phyloP scores from a whole-genome alignment of 2,329 filamentous ascomycete species.

The Trichoderma sp. region DNA sequence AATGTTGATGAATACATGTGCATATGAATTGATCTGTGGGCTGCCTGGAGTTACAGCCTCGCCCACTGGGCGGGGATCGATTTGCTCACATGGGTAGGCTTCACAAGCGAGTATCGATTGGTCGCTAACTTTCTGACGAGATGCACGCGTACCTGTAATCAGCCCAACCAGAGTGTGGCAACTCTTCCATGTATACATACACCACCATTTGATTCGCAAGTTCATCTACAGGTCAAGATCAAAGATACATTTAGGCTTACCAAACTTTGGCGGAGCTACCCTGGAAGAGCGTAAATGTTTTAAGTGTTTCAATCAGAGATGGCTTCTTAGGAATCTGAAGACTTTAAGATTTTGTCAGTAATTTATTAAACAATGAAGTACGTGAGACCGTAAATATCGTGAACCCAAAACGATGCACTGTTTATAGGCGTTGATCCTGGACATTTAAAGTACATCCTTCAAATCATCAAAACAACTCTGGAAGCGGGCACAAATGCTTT shows the following conservation, averaged over 20 bases:
- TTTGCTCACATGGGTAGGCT: neutral
- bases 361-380: neutral
- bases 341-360: neutral
- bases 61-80: neutral
- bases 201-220: neutral
- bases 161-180: neutral
- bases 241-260: neutral
- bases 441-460: neutral
- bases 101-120: neutral
- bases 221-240: neutral
- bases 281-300: neutral
- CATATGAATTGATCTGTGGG: neutral
- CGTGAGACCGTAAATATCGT: accelerated
- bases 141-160: neutral
- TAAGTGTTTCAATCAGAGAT: neutral
- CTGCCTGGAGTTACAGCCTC: neutral
- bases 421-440: neutral
- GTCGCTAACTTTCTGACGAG: neutral
- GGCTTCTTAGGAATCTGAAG: no score
- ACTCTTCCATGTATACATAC: neutral
- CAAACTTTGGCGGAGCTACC: neutral
- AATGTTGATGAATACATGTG: neutral
- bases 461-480: neutral
- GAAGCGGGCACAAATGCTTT: no score
- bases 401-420: neutral